phyloP scores from a whole-genome alignment of 1,139 yeast species.

The Debaryomyces sp. region DNA sequence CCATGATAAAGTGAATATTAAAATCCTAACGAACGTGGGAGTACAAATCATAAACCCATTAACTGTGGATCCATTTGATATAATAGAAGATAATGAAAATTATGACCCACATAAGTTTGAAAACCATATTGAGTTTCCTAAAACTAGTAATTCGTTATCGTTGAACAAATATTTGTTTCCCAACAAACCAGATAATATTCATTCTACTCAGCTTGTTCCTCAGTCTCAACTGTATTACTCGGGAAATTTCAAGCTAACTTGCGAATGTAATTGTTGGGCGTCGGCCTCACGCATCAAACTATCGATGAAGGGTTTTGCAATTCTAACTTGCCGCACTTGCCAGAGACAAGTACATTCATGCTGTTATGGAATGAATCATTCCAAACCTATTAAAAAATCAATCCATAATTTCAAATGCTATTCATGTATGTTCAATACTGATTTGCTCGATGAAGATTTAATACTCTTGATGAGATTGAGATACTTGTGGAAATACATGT shows the following conservation, averaged over 20 bases:
- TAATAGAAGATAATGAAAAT: slow-evolving; percentile 6
- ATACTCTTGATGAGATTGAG: slow-evolving; percentile 19
- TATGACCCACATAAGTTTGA: neutral
- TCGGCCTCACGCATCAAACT: slow-evolving; percentile 1
- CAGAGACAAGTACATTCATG: slow-evolving; percentile 14
- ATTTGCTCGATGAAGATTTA: slow-evolving; percentile 12
- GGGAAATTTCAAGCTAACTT: neutral
- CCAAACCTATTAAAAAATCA: neutral
- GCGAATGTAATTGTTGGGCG: slow-evolving; percentile 6
- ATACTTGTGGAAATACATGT: slow-evolving; percentile 19
- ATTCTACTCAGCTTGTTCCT: slow-evolving; percentile 9
- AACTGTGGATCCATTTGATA: slow-evolving; percentile 18
- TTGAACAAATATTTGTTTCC: slow-evolving; percentile 13
- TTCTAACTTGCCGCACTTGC: slow-evolving; percentile 16
- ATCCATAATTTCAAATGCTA: slow-evolving; percentile 15
- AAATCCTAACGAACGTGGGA: slow-evolving; percentile 2
- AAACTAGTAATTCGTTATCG: slow-evolving; percentile 9
- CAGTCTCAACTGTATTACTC: neutral
- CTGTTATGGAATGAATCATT: slow-evolving; percentile 18
- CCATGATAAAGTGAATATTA: slow-evolving; percentile 1
- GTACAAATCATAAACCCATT: neutral
- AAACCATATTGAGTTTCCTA: slow-evolving; percentile 5
- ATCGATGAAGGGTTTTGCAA: slow-evolving; percentile 6
- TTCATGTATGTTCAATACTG: slow-evolving; percentile 16
- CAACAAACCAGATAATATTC: neutral